phyloP scores from a whole-genome alignment of 768 basidiomycete genomes.

The Rhodotorula taiwanensis region DNA sequence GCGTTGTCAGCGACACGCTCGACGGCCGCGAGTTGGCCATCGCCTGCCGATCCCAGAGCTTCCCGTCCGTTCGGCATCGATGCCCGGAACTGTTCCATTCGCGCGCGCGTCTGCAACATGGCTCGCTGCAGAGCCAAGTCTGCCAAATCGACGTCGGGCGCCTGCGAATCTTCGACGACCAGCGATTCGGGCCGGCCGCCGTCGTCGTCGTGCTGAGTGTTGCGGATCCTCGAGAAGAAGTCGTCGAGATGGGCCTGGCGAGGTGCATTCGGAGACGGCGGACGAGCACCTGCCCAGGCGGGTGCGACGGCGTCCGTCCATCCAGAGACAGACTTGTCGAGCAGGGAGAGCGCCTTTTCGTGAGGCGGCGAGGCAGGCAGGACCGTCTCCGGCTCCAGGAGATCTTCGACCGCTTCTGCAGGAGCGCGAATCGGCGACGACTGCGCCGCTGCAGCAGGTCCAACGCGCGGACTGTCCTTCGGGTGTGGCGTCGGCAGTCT shows the following conservation, averaged over 20 bases:
- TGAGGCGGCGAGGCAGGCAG: too few species aligned
- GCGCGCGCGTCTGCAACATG: background rate
- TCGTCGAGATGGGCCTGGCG: constrained; percentile 6
- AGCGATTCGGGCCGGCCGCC: too few species aligned
- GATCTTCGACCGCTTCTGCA: too few species aligned
- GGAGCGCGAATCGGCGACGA: background rate
- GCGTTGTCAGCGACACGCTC: too few species aligned
- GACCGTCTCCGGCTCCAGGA: too few species aligned
- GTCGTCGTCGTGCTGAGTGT: too few species aligned
- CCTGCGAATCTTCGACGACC: background rate
- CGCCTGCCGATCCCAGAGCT: too few species aligned
- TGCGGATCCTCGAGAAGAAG: too few species aligned
- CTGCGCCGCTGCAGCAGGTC: background rate
- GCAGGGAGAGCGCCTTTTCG: too few species aligned
- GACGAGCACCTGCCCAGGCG: constrained; percentile 3
- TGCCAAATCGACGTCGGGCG: background rate
- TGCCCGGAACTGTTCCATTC: background rate
- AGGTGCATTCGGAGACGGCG: background rate
- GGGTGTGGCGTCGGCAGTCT: background rate
- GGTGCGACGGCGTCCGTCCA: background rate
- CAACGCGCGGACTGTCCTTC: background rate
- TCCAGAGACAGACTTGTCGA: background rate
- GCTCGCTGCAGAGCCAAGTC: background rate
- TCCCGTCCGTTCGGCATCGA: background rate
- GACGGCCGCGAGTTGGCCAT: too few species aligned